Evolutionary conservation across 805 yeast species (phyloP), one percentile per base, ranked within the genome.

Genomic region (Cyberlindnera meyerae): DNA sequence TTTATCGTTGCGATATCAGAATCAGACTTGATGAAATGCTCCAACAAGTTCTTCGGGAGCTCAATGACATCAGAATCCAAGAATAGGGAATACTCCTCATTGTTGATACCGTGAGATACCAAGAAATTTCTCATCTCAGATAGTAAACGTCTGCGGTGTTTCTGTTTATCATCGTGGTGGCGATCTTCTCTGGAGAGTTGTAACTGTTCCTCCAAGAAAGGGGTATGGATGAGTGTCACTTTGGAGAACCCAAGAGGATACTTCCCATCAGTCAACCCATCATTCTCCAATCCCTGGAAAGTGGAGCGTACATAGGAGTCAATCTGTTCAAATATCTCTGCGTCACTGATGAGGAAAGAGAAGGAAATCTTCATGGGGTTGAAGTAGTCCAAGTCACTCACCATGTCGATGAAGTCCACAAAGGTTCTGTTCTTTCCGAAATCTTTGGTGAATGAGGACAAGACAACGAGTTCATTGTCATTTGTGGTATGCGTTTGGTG

Each of bases 1-100:
- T 61, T 38, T 1, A 61, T 47, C 0, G 61, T 60, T 5, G 54
- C 52, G 27, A 63, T 56, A 27, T 62, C 66, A 14, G 48, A 53
- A 3, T 33, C 43, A 8, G 58, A 44, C 5, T 41, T 38, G 6
- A 58, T 36, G 24, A 60, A 54, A 3, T 43, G 42, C 25, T 33
- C 31, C 6, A 60, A 31, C 49, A 61, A 42, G 26, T 58, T 48
- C 12, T 37, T 25, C 12, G 60, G 57, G 1, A 45, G 13, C 18
- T 47, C 45, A 14, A 51, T 33, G 20, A 62, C 44, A 35, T 62
- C 65, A 7, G 57, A 51, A 33, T 63, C 65, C 11, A 62, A 17
- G 26, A 54, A 63, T 11, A 63, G 33, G 0, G 61, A 45, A 33
- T 53, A 44, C 31, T 48, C 46, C 34, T 62, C 66, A 25, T 47